These are phyloP conservation scores for Selaginella tamariscina DNA, from an alignment of 75 land plant species.

Conservation along the genomic window DNA sequence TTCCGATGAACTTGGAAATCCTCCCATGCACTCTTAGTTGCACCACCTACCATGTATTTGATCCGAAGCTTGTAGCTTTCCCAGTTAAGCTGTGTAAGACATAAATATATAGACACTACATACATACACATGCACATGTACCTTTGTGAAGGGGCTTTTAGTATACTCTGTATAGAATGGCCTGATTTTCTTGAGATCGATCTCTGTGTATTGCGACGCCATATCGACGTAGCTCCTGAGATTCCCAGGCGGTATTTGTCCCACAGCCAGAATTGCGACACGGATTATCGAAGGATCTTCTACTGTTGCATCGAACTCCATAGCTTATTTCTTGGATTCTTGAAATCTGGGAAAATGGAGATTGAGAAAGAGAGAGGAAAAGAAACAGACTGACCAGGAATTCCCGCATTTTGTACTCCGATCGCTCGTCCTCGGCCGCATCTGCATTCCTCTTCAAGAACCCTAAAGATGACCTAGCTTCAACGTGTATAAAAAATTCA, in stretches of 20 bases:
- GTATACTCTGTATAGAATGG: slow-evolving; percentile 90
- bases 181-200: slow-evolving; percentile 54
- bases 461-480: no score
- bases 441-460: no score
- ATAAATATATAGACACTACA: no score
- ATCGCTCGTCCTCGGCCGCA: no score
- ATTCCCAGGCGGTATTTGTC: slow-evolving; percentile 40
- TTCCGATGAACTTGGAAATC: slow-evolving; percentile 87
- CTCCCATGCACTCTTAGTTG: slow-evolving; percentile 74
- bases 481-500: no score
- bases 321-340: no score
- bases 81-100: slow-evolving; percentile 94
- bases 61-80: slow-evolving; percentile 60
- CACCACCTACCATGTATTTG: slow-evolving; percentile 70
- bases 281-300: slow-evolving; percentile 72
- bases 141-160: slow-evolving; percentile 85
- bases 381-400: no score
- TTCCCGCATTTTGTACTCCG: no score
- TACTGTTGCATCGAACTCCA: slow-evolving; percentile 94
- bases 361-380: no score
- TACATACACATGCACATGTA: no score
- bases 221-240: slow-evolving; percentile 58
- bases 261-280: slow-evolving; percentile 73
- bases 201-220: slow-evolving; percentile 41
- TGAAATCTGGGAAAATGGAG: no score